phyloP scores from a whole-genome alignment of 805 yeast genomes.

The Ogataea thermomethanolica region DNA sequence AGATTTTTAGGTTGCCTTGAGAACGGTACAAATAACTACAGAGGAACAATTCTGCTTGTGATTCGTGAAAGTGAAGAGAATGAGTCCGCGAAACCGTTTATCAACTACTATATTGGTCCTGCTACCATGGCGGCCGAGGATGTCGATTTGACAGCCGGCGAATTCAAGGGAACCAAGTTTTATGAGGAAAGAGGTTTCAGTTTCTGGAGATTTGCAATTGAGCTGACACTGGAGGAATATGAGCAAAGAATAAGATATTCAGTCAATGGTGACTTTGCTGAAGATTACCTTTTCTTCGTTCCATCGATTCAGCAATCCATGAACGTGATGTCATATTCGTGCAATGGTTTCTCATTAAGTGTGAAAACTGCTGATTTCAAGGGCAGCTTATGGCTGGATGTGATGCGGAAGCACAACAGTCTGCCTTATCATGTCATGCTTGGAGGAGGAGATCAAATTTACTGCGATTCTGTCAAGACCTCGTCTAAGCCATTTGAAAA shows the following conservation, averaged over 20 bases:
- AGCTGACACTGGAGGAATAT: slow-evolving; percentile 41
- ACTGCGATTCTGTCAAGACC: slow-evolving; percentile 75
- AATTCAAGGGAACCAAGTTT: slow-evolving; percentile 44
- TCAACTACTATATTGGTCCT: slow-evolving; percentile 38
- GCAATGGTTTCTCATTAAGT: slow-evolving; percentile 83
- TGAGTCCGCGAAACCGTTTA: slow-evolving; percentile 21
- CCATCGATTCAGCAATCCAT: slow-evolving; percentile 65
- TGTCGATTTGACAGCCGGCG: slow-evolving; percentile 34
- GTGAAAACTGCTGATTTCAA: slow-evolving; percentile 65
- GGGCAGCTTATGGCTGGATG: slow-evolving; percentile 85
- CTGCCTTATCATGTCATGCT: slow-evolving; percentile 85
- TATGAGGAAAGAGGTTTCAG: slow-evolving; percentile 42
- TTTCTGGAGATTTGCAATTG: slow-evolving; percentile 66
- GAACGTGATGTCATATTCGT: slow-evolving; percentile 80
- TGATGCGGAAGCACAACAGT: slow-evolving; percentile 58
- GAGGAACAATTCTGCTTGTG: slow-evolving; percentile 69
- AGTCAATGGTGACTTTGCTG: slow-evolving; percentile 43
- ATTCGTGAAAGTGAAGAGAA: slow-evolving; percentile 38
- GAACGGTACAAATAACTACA: slow-evolving; percentile 45
- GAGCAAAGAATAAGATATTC: slow-evolving; percentile 66
- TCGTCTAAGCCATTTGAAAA: slow-evolving; percentile 49
- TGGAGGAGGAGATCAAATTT: slow-evolving; percentile 97
- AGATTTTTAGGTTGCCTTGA: slow-evolving; percentile 65
- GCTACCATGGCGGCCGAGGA: slow-evolving; percentile 16
- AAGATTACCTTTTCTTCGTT: slow-evolving; percentile 59